A percentile compares a stretch with the other conserved stretches of the same genome.
phyloP scores from a whole-genome alignment of 1,139 yeast genomes.

The Wickerhamomyces sp. region DNA sequence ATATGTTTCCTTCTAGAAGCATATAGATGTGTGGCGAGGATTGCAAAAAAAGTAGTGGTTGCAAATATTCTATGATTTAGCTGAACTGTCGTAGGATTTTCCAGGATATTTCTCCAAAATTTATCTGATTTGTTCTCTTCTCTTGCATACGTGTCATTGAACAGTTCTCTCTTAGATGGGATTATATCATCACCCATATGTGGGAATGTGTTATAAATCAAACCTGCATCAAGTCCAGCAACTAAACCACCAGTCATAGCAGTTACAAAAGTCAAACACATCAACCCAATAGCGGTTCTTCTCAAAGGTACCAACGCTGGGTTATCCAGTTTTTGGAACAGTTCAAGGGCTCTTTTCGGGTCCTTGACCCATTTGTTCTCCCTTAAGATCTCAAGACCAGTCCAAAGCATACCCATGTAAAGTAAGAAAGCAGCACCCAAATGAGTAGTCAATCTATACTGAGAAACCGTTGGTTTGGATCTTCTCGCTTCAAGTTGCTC shows the following conservation, averaged over 20 bases:
- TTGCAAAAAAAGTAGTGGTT: slow-evolving; percentile 67
- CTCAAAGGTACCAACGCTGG: slow-evolving; percentile 58
- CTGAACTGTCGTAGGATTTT: slow-evolving; percentile 96
- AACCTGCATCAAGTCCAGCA: slow-evolving; percentile 97
- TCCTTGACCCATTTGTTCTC: slow-evolving; percentile 66
- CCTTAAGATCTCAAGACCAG: slow-evolving; percentile 77
- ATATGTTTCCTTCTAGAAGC: slow-evolving; percentile 49
- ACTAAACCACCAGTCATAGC: slow-evolving; percentile 98
- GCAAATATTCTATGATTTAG: slow-evolving; percentile 86
- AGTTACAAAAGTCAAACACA: slow-evolving; percentile 71
- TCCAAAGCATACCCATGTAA: slow-evolving; percentile 85
- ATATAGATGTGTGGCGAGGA: slow-evolving; percentile 62
- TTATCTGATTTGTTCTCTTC: slow-evolving; percentile 64
- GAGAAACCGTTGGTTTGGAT: slow-evolving; percentile 93
- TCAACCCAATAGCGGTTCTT: slow-evolving; percentile 46
- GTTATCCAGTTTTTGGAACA: slow-evolving; percentile 48
- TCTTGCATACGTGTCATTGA: slow-evolving; percentile 71
- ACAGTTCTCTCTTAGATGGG: slow-evolving; percentile 70
- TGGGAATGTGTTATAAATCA: slow-evolving; percentile 94
- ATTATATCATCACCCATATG: slow-evolving; percentile 81
- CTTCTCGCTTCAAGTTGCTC: slow-evolving; percentile 72
- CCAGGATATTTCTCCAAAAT: slow-evolving; percentile 88
- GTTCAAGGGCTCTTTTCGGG: slow-evolving; percentile 48
- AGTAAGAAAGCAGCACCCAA: slow-evolving; percentile 88
- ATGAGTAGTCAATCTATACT: slow-evolving; percentile 90